These are phyloP conservation scores for Panellus pusillus DNA, from an alignment of 768 basidiomycete species.

Conservation along the genomic window DNA sequence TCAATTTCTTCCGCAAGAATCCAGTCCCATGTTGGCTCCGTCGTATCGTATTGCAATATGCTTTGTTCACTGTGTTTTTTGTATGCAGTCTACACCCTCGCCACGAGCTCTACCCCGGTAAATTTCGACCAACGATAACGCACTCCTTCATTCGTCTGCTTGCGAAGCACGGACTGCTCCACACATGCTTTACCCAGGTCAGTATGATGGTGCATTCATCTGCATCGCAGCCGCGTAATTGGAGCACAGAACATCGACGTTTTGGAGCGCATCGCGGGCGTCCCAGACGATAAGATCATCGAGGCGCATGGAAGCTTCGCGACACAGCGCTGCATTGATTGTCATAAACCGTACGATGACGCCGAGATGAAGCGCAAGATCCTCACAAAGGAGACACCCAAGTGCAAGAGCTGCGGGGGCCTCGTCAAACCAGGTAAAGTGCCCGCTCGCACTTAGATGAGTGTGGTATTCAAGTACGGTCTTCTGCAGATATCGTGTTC, in stretches of 20 bases:
- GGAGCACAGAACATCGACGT: slow-evolving; percentile 74
- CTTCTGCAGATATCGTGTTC: slow-evolving; percentile 73
- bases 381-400: slow-evolving; percentile 60
- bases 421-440: slow-evolving; percentile 66
- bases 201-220: neutral
- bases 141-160: slow-evolving; percentile 91
- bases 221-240: neutral
- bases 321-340: slow-evolving; percentile 77
- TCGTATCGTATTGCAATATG: neutral
- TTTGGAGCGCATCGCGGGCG: slow-evolving; percentile 80
- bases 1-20: slow-evolving; percentile 78
- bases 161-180: slow-evolving; percentile 63
- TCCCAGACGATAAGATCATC: slow-evolving; percentile 71
- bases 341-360: slow-evolving; percentile 56
- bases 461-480: too few species aligned
- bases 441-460: too few species aligned
- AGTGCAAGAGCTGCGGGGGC: slow-evolving; percentile 66
- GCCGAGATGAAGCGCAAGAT: slow-evolving; percentile 69
- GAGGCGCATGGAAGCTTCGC: slow-evolving; percentile 99
- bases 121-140: slow-evolving; percentile 82
- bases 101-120: slow-evolving; percentile 93
- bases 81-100: slow-evolving; percentile 78
- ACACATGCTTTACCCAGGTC: slow-evolving; percentile 71
- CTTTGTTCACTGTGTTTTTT: neutral
- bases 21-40: slow-evolving; percentile 70